These are phyloP conservation scores for Borealophlyctis nickersoniae DNA, from an alignment of 192 early-diverging fungal genomes.

Conservation along the genomic window DNA sequence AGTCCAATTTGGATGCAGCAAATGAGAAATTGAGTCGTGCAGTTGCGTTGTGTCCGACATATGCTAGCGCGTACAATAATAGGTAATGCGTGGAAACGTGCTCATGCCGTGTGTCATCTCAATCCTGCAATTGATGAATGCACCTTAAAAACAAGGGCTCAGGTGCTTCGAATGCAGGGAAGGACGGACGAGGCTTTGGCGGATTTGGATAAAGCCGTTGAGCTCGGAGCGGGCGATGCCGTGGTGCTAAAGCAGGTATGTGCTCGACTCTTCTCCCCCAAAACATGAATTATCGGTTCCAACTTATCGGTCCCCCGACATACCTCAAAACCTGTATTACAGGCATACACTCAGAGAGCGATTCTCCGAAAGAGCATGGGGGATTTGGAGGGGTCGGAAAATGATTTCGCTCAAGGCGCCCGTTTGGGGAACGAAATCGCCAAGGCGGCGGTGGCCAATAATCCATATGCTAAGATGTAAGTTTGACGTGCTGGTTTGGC, in stretches of 20 bases:
- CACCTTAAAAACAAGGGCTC: no score
- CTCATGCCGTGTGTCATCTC: no score
- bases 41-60: constrained; percentile 43
- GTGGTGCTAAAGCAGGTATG: constrained; percentile 32
- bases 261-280: neutral
- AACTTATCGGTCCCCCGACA: neutral
- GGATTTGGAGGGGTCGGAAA: constrained; percentile 48
- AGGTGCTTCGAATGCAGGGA: constrained; percentile 39
- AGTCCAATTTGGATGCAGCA: constrained; percentile 34
- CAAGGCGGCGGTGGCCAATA: constrained; percentile 53
- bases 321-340: constrained; percentile 4
- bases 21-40: constrained; percentile 33
- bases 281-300: neutral
- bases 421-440: constrained; percentile 62
- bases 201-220: constrained; percentile 58
- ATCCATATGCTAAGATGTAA: constrained; percentile 71
- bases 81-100: no score
- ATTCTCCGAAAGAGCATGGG: constrained; percentile 47
- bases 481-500: no score
- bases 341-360: constrained; percentile 66
- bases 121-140: no score
- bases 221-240: constrained; percentile 42
- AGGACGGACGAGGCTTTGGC: constrained; percentile 35
- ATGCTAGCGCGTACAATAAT: constrained; percentile 69
- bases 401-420: constrained; percentile 57